Conservation (phyloP, 192 early-diverging fungal species). For the Coemansia sp. region DNA sequence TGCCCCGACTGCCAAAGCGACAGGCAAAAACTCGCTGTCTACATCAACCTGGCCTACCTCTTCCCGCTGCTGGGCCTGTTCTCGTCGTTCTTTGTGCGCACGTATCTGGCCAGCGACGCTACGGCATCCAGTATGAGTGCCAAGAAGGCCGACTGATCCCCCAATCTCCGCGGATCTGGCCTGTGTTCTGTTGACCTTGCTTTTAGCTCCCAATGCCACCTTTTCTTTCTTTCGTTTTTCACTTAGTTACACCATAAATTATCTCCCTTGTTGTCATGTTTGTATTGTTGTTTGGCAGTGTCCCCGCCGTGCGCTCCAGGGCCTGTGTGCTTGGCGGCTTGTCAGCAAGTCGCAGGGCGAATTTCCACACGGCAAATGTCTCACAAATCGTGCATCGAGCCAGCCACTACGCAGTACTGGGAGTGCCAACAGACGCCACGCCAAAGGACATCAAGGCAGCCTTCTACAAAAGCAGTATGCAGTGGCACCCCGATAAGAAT, state of each 20-base stretch:
- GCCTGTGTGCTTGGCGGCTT: neutral
- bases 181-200: too few relatives aligned
- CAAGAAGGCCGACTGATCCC: neutral
- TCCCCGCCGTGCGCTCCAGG: neutral
- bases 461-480: conserved; percentile 56
- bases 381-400: conserved; percentile 21
- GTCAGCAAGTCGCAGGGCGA: neutral
- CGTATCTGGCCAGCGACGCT: conserved; percentile 50
- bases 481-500: conserved; percentile 83
- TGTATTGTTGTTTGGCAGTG: neutral
- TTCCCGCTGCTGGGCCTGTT: conserved; percentile 77
- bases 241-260: too few relatives aligned
- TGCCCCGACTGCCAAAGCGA: conserved; percentile 61
- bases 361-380: conserved; percentile 15
- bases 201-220: too few relatives aligned
- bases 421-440: conserved; percentile 21
- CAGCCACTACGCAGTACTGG: conserved; percentile 40
- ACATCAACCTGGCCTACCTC: conserved; percentile 70
- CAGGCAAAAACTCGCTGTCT: conserved; percentile 63
- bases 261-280: neutral
- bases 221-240: too few relatives aligned
- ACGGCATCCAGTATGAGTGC: neutral
- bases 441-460: conserved; percentile 42
- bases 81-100: conserved; percentile 71
- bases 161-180: neutral